These are phyloP conservation scores for Metarhizium humberi DNA, from an alignment of 2,329 filamentous ascomycete species.

Conservation along the genomic window DNA sequence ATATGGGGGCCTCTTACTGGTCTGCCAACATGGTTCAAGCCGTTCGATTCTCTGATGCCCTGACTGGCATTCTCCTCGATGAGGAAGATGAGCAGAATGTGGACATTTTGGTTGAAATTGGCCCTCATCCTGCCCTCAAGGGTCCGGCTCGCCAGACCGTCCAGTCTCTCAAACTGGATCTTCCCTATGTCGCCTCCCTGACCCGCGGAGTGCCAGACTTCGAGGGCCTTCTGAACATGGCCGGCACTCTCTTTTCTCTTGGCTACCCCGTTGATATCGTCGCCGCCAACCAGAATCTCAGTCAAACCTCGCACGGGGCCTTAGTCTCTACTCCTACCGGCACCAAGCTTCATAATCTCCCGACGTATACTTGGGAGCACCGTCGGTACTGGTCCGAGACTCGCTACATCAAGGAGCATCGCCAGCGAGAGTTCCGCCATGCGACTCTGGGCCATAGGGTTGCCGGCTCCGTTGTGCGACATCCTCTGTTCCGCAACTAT, in stretches of 20 bases:
- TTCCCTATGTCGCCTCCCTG: conserved; percentile 19
- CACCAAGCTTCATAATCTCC: conserved; percentile 12
- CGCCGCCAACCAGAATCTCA: conserved; percentile 25
- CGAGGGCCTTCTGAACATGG: conserved; percentile 19
- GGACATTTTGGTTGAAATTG: conserved; percentile 20
- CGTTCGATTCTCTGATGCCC: not conserved
- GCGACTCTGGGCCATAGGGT: conserved; percentile 15
- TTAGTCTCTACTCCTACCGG: not conserved
- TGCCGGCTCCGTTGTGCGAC: conserved; percentile 12
- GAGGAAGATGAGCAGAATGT: conserved; percentile 5
- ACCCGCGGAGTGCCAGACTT: conserved; percentile 16
- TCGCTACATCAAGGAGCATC: conserved; percentile 13
- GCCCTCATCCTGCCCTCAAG: conserved; percentile 30
- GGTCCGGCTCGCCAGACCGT: conserved; percentile 26
- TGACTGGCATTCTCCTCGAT: not conserved
- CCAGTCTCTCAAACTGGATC: conserved; percentile 15
- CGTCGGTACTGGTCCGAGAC: conserved; percentile 20
- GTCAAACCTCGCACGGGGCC: conserved; percentile 1
- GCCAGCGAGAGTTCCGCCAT: conserved; percentile 14
- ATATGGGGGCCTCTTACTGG: not conserved
- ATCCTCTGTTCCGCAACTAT: conserved; percentile 23
- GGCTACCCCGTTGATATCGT: conserved; percentile 31
- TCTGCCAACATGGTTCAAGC: not conserved
- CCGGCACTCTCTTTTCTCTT: conserved; percentile 29
- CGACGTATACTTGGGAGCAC: conserved; percentile 22